Evolutionary conservation across 805 yeast genomes (phyloP), one percentile per base, ranked within the genome.

Genomic region (Candida taoyuanica): DNA sequence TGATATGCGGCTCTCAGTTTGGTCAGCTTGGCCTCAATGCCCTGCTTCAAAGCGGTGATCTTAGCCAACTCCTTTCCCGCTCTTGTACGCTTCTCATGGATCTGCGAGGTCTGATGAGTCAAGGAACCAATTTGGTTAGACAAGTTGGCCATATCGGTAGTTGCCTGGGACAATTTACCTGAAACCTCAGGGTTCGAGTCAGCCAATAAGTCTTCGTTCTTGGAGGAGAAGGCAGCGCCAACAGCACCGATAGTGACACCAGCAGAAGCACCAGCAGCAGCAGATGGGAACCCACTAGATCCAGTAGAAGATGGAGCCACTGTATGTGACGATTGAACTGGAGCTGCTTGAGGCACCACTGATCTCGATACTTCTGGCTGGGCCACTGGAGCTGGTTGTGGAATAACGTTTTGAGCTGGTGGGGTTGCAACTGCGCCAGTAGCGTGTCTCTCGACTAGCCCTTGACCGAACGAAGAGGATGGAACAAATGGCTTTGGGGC

Each of bases 81-180:
- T 44, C 78, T 73, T 15, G 74, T 65, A 45, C 86, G 80, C 61
- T 84, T 84, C 17, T 76, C 82, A 43, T 80, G 80, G 21, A 84
- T 70, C 13, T 70, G 72, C 1, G 84, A 68, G 2, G 94, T 85
- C 60, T 88, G 96, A 17, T 71, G 63, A 1, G 88, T 74, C 47
- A 91, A 66, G 0, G 95, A 83, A 46, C 78, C 78, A 47, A 86
- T 81, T 64, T 89, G 96, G 50, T 81, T 85, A 0, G 95, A 83
- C 29, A 85, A 69, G 50, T 89, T 86, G 13, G 95, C 96, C 58
- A 87, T 73, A 50, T 86, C 96, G 6, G 88, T 74, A 6, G 93
- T 78, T 4, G 95, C 91, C 43, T 76, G 74, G 1, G 95, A 78
- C 34, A 87, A 65, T 53, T 81, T 78, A 20, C 79, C 77, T 2